Evolutionary conservation across 2,329 filamentous ascomycete genomes (phyloP), one percentile per base, ranked within the genome.

Genomic region (Fusarium caatingaense): DNA sequence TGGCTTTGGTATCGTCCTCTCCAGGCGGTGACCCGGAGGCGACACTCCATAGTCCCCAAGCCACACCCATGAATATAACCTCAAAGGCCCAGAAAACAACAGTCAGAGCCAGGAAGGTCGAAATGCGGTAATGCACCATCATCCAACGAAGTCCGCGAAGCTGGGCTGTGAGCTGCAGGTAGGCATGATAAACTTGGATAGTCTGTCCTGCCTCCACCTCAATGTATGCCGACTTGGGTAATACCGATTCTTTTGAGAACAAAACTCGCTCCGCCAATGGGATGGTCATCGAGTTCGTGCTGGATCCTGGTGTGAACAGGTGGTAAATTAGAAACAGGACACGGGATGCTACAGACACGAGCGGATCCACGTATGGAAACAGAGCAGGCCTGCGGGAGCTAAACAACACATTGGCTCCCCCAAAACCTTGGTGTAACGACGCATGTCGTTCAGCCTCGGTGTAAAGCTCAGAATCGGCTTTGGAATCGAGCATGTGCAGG

Each of bases 71-170:
- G 44, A 90, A 91, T 1, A 89, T 69, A 74, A 97, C 85, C 76
- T 95, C 93, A 15, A 89, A 88, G 2, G 83, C 77, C 93, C 94
- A 98, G 79, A 98, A 98, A 1, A 88, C 72, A 1, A 83, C 79
- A 0, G 90, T 92, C 74, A 94, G 92, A 1, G 90, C 75, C 1
- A 92, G 55, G 62, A 93, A 94, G 8, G 89, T 89, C 3, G 89
- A 78, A 37, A 96, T 75, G 15, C 92, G 89, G 81, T 95, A 91
- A 66, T 93, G 90, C 75, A 96, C 96, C 92, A 99, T 97, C 58
- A 94, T 74, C 89, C 92, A 96, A 50, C 92, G 84, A 65, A 98
- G 78, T 0, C 95, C 95, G 13, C 87, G 85, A 69, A 98, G 89
- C 56, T 89, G 87, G 7, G 95, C 94, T 28, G 87, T 89, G 67